Conservation (phyloP, 2,329 filamentous ascomycete genomes). For the Juglanconis oblonga region DNA sequence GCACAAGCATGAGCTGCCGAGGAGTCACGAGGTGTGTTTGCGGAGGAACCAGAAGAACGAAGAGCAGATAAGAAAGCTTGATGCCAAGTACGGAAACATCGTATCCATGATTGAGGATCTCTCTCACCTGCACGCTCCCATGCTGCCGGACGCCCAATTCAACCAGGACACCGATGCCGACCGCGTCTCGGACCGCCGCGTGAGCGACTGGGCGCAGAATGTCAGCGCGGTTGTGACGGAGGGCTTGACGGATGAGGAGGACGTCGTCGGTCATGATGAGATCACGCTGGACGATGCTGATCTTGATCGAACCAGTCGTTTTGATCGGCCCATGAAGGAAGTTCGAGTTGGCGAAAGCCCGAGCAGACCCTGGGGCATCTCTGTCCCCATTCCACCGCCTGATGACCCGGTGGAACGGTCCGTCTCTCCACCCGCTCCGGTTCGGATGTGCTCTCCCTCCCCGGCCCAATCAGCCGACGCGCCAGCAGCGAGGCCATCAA, state of each 20-base stretch:
- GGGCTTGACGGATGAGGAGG: conserved; percentile 24
- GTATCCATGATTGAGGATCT: conserved; percentile 93
- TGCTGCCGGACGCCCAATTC: conserved; percentile 65
- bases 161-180: conserved; percentile 42
- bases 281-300: conserved; percentile 42
- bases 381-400: conserved; percentile 43
- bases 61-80: conserved; percentile 79
- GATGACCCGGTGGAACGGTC: conserved; percentile 51
- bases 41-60: conserved; percentile 86
- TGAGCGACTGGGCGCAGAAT: conserved; percentile 82
- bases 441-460: conserved; percentile 43
- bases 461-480: conserved; percentile 21
- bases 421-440: conserved; percentile 55
- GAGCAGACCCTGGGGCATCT: conserved; percentile 89
- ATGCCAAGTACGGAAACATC: conserved; percentile 89
- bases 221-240: conserved; percentile 56
- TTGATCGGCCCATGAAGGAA: conserved; percentile 82
- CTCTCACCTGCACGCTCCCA: conserved; percentile 81
- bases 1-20: conserved; percentile 90
- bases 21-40: conserved; percentile 91
- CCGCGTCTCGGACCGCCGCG: conserved; percentile 62
- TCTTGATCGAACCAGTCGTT: conserved; percentile 67
- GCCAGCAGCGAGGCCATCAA: conserved; percentile 31
- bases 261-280: conserved; percentile 35
- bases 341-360: conserved; percentile 92